A percentile compares a stretch with the other conserved stretches of the same genome.
phyloP scores from a whole-genome alignment of 176 grass and related monocot genomes.

The Puccinellia tenuiflora region DNA sequence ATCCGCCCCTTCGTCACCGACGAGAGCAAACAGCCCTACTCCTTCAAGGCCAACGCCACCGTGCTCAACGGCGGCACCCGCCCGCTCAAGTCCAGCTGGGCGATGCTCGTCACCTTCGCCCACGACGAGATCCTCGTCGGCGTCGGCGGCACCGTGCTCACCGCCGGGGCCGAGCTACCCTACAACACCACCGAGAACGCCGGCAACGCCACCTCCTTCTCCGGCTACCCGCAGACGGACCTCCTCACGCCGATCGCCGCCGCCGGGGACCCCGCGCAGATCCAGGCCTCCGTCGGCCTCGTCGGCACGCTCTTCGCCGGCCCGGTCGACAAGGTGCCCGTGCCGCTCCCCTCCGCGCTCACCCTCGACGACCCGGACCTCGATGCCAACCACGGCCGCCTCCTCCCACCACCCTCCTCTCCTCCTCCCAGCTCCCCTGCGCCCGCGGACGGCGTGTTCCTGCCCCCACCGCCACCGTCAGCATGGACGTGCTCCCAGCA shows the following conservation, averaged over 20 bases:
- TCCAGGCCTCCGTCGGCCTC: conserved; percentile 46
- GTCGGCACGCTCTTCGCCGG: conserved; percentile 71
- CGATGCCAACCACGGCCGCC: too few relatives aligned
- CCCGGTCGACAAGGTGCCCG: conserved; percentile 25
- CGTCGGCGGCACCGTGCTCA: conserved; percentile 57
- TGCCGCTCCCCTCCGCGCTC: conserved; percentile 51
- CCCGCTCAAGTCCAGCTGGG: conserved; percentile 69
- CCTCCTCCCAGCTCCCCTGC: too few relatives aligned
- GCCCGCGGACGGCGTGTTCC: too few relatives aligned
- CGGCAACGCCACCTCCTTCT: conserved; percentile 77
- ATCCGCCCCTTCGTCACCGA: conserved; percentile 65
- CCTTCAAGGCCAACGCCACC: conserved; percentile 53
- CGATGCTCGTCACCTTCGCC: conserved; percentile 47
- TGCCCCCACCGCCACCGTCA: too few relatives aligned
- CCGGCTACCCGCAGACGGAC: conserved; percentile 71
- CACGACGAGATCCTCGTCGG: conserved; percentile 74
- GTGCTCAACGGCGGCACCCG: conserved; percentile 65
- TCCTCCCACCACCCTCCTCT: too few relatives aligned
- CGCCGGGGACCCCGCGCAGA: conserved; percentile 42
- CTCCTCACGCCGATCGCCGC: conserved; percentile 79
- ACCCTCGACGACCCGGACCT: conserved; percentile 41
- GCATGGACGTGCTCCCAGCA: too few relatives aligned
- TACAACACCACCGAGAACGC: conserved; percentile 68
- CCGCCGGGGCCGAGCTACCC: conserved; percentile 52
- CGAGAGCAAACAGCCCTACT: conserved; percentile 58